phyloP scores from a whole-genome alignment of 257 asterid species.

The Petrea volubilis region DNA sequence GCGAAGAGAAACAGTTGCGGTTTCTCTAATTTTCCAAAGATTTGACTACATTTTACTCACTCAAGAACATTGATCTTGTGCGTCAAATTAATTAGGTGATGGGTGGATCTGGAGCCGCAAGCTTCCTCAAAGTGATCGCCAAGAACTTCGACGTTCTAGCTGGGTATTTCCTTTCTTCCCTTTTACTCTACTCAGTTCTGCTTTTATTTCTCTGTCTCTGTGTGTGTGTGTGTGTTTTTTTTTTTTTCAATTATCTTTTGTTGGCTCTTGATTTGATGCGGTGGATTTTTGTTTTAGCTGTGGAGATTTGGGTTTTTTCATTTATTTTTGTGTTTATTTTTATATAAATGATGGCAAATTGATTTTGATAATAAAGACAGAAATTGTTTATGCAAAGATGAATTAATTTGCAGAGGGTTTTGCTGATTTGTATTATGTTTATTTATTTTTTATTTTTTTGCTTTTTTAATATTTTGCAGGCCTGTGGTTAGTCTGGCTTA shows the following conservation, averaged over 20 bases:
- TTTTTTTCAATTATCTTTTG: neutral
- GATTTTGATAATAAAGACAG: no score
- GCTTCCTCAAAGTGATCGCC: slow-evolving; percentile 58
- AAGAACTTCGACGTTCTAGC: slow-evolving; percentile 77
- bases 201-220: neutral
- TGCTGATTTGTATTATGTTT: no score
- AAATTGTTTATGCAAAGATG: neutral
- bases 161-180: slow-evolving; percentile 44
- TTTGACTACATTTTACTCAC: neutral
- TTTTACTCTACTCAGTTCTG: neutral
- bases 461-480: slow-evolving; percentile 54
- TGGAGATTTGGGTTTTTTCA: neutral
- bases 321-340: neutral
- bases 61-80: neutral
- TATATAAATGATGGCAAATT: no score
- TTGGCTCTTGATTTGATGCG: neutral
- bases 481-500: slow-evolving; percentile 85
- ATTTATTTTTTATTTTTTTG: neutral
- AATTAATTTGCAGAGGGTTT: neutral
- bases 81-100: slow-evolving; percentile 21
- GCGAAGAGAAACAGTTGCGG: neutral
- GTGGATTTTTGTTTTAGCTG: neutral
- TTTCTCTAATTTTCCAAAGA: neutral
- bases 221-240: neutral
- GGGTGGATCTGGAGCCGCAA: slow-evolving; percentile 83